A percentile compares a stretch with the other conserved stretches of the same genome.
These are phyloP conservation scores for Candida vartiovaarae DNA, from an alignment of 805 yeast genomes.

Conservation along the genomic window DNA sequence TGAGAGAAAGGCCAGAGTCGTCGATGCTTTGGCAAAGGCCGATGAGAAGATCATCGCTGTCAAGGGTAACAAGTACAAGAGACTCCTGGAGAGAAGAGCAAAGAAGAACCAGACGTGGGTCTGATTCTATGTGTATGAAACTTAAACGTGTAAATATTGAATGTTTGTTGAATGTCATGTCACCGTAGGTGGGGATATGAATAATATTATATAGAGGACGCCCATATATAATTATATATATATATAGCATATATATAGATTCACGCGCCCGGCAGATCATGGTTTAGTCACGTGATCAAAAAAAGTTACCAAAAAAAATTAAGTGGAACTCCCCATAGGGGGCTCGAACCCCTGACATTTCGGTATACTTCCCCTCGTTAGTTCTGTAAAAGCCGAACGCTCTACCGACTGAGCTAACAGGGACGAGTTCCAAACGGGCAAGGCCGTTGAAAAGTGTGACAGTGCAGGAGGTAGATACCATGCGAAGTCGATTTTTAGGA, in stretches of 20 bases:
- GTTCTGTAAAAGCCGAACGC: constrained; percentile 25
- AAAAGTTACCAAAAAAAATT: constrained; percentile 2
- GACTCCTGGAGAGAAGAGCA: constrained; percentile 20
- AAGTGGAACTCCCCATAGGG: constrained; percentile 25
- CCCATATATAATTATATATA: too few relatives aligned
- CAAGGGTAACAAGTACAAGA: constrained; percentile 23
- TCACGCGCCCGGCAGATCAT: too few relatives aligned
- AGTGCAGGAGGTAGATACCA: too few relatives aligned
- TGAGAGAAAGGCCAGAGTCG: constrained; percentile 52
- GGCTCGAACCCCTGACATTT: constrained; percentile 28
- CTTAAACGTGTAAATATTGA: too few relatives aligned
- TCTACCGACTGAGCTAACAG: constrained; percentile 27
- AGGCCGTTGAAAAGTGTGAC: not conserved
- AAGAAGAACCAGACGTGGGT: constrained; percentile 20
- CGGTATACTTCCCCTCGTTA: constrained; percentile 20
- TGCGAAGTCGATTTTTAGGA: too few relatives aligned
- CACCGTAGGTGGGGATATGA: not conserved
- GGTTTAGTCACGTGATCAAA: not conserved
- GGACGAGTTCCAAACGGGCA: constrained; percentile 20
- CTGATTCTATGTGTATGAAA: constrained; percentile 1
- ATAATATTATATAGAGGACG: too few relatives aligned
- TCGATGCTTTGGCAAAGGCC: constrained; percentile 56
- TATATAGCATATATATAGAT: not conserved
- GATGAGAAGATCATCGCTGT: constrained; percentile 60
- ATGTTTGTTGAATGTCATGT: too few relatives aligned